A percentile compares a stretch with the other conserved stretches of the same genome.
These are phyloP conservation scores for Amanita muscaria DNA, from an alignment of 768 basidiomycete species.

Conservation along the genomic window DNA sequence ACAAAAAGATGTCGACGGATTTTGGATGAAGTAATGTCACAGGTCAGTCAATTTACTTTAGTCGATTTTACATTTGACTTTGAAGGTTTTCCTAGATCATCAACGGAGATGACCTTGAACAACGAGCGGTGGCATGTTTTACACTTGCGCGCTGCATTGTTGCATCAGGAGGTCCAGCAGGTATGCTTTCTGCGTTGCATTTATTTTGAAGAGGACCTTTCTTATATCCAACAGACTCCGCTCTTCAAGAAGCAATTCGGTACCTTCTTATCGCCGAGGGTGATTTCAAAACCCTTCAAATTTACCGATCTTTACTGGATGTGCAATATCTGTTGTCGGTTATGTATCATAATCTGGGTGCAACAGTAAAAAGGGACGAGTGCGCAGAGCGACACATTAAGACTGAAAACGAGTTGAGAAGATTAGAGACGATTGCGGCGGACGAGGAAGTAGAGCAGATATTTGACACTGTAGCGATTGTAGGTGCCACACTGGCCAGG, in stretches of 20 bases:
- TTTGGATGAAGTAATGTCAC: conserved; percentile 75
- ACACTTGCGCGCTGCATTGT: conserved; percentile 70
- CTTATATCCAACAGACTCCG: conserved; percentile 21
- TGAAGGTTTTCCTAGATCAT: conserved; percentile 40
- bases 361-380: conserved; percentile 45
- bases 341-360: conserved; percentile 61
- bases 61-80: not conserved
- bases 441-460: conserved; percentile 49
- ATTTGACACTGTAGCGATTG: conserved; percentile 46
- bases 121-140: conserved; percentile 66
- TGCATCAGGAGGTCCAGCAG: conserved; percentile 37
- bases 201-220: not conserved
- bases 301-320: conserved; percentile 51
- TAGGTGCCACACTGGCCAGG: conserved; percentile 48
- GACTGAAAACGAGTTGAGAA: conserved; percentile 32
- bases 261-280: conserved; percentile 55
- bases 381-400: conserved; percentile 39
- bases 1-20: conserved; percentile 53
- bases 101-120: conserved; percentile 64
- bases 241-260: conserved; percentile 47
- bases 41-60: conserved; percentile 33
- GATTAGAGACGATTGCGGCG: conserved; percentile 32
- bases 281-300: conserved; percentile 55
- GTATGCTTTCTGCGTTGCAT: conserved; percentile 24
- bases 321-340: conserved; percentile 67